Percentiles rank a stretch among this genome's conserved stretches.
Conservation (phyloP, 2,329 filamentous ascomycete species). For the Monilinia aucupariae region DNA sequence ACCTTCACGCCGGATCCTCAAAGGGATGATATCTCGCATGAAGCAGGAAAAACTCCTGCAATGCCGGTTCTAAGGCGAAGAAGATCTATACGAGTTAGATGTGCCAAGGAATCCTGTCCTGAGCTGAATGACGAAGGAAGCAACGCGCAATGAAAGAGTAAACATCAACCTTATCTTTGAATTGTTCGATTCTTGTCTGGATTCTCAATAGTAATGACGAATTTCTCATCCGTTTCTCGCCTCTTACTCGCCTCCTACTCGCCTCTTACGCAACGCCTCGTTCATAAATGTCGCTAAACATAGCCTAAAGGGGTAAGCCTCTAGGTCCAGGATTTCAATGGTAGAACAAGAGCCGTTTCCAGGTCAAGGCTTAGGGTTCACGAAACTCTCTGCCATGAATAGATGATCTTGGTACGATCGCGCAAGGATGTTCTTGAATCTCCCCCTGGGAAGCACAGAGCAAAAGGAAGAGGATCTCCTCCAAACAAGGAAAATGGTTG, state of each 20-base stretch:
- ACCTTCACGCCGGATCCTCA: slow-evolving; percentile 10
- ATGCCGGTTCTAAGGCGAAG: not conserved
- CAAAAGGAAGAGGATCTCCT: not conserved
- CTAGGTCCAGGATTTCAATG: not conserved
- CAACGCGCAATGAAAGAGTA: slow-evolving; percentile 3
- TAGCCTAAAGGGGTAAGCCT: slow-evolving; percentile 13
- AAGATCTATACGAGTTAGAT: slow-evolving; percentile 1
- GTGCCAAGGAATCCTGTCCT: not conserved
- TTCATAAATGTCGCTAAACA: slow-evolving; percentile 8
- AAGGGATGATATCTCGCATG: slow-evolving; percentile 10
- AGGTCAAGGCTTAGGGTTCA: slow-evolving; percentile 3
- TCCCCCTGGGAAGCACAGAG: not conserved
- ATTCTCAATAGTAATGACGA: not conserved
- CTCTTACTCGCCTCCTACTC: slow-evolving; percentile 12
- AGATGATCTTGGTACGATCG: not conserved
- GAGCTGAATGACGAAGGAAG: slow-evolving; percentile 16
- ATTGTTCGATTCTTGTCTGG: not conserved
- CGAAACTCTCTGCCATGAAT: not conserved
- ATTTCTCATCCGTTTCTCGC: slow-evolving; percentile 7
- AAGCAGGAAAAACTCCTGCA: slow-evolving; percentile 4
- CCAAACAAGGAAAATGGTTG: not conserved
- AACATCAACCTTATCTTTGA: slow-evolving; percentile 7
- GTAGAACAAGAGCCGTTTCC: slow-evolving; percentile 14
- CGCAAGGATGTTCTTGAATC: not conserved
- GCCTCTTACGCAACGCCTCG: slow-evolving; percentile 13